These are phyloP conservation scores for Xylaria longipes DNA, from an alignment of 495 filamentous ascomycete genomes.

Conservation along the genomic window DNA sequence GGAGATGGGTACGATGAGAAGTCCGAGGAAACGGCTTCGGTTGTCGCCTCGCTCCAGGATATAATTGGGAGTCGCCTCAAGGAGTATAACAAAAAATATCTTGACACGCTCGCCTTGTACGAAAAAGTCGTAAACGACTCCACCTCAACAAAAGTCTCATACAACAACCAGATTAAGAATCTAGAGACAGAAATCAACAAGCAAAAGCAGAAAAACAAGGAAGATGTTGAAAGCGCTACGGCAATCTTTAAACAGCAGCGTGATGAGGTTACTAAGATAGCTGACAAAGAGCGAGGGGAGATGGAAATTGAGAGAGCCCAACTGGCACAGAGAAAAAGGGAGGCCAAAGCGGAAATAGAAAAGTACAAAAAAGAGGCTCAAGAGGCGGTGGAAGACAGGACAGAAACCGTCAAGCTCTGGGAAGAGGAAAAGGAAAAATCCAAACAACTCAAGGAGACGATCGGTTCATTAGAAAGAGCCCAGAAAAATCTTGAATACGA, in stretches of 20 bases:
- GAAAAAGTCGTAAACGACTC: background rate
- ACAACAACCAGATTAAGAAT: background rate
- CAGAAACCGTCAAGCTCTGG: background rate
- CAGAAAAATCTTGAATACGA: background rate
- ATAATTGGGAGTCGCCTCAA: background rate
- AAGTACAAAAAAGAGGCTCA: background rate
- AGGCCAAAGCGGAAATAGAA: background rate
- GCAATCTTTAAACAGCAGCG: background rate
- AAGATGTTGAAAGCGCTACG: background rate
- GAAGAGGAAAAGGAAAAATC: background rate
- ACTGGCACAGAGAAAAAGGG: background rate
- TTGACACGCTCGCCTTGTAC: background rate
- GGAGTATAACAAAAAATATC: background rate
- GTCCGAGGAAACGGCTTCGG: too few relatives aligned
- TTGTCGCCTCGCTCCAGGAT: background rate
- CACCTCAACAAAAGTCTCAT: background rate
- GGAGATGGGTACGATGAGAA: too few relatives aligned
- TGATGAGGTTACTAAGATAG: background rate
- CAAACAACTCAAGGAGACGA: background rate
- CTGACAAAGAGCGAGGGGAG: background rate
- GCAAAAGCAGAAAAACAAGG: background rate
- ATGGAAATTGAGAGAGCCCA: background rate
- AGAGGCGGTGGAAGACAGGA: background rate
- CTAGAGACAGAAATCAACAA: background rate
- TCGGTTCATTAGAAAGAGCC: background rate